Evolutionary conservation across 1,284 basidiomycete species (phyloP), one percentile per base, ranked within the genome.

Genomic region (Puccinia horiana): DNA sequence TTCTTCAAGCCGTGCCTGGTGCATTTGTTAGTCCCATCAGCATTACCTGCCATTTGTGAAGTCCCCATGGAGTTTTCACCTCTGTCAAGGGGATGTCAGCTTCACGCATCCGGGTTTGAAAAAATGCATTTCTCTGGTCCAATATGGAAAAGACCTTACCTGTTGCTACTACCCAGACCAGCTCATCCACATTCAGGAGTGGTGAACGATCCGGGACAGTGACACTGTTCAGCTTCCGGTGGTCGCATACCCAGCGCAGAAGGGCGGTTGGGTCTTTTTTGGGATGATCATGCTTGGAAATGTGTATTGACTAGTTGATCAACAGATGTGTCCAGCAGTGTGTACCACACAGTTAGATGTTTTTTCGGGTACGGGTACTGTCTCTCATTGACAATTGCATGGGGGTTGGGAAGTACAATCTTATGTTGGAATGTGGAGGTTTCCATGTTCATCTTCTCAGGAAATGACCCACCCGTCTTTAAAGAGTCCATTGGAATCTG

Each of bases 71-170:
- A 16, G 88, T 89, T 1, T 77, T 83, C 0, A 89, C 86, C 0
- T 88, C 89, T 0, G 88, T 89, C 26, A 86, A 85, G 11, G 85
- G 82, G 0, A 88, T 85, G 69, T 88, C 84, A 35, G 88, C 87
- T 0, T 87, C 86, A 72, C 88, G 86, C 9, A 89, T 84, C 0
- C 83, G 78, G 0, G 87, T 89, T 76, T 88, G 88, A 82, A 88
- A 89, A 82, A 89, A 89, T 0, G 86, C 85, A 80, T 89, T 87
- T 0, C 88, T 89, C 87, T 89, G 88, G 78, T 47, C 44, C 8
- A 47, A 16, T 8, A 47, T 47, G 8, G 44, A 16, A 47, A 47
- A 47, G 44, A 47, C 89, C 88, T 0, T 86, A 0, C 79, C 70
- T 0, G 3, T 26, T 4, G 26, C 32, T 1, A 73, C 70, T 29